A percentile compares a stretch with the other conserved stretches of the same genome.
Evolutionary conservation across 2,329 filamentous ascomycete genomes (phyloP).

Genomic region (Bisporella sp.): DNA sequence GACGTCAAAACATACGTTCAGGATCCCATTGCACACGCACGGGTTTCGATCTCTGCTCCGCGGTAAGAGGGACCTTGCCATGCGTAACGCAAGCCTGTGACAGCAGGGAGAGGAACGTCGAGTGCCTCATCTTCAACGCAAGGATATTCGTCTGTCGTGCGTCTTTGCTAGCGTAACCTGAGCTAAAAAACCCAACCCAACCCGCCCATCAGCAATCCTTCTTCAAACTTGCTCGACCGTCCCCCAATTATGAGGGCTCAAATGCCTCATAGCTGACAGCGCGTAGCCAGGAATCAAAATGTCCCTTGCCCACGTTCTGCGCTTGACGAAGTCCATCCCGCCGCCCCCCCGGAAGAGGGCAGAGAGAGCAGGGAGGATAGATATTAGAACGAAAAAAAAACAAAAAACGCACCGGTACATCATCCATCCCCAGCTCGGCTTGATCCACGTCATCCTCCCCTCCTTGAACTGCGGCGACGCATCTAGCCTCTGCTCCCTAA

Average conservation of each 20-base stretch:
- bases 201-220: not conserved
- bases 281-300: no score
- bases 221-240: not conserved
- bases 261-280: no score
- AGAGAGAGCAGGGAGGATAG: no score
- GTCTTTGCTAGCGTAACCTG: conserved; percentile 53
- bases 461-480: conserved; percentile 45
- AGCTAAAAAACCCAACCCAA: no score
- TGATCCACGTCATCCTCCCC: conserved; percentile 59
- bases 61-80: conserved; percentile 19
- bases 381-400: no score
- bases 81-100: conserved; percentile 26
- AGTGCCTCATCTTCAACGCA: conserved; percentile 46
- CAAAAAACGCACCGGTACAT: conserved; percentile 27
- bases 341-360: no score
- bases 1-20: not conserved
- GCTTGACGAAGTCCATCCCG: not conserved
- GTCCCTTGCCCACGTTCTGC: no score
- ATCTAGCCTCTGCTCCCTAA: conserved; percentile 42
- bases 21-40: conserved; percentile 61
- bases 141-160: conserved; percentile 46
- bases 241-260: no score
- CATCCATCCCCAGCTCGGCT: conserved; percentile 58
- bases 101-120: conserved; percentile 42
- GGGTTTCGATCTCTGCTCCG: conserved; percentile 17